Evolutionary conservation across 139 green algal species (phyloP).

Genomic region (Marvania coccoides): DNA sequence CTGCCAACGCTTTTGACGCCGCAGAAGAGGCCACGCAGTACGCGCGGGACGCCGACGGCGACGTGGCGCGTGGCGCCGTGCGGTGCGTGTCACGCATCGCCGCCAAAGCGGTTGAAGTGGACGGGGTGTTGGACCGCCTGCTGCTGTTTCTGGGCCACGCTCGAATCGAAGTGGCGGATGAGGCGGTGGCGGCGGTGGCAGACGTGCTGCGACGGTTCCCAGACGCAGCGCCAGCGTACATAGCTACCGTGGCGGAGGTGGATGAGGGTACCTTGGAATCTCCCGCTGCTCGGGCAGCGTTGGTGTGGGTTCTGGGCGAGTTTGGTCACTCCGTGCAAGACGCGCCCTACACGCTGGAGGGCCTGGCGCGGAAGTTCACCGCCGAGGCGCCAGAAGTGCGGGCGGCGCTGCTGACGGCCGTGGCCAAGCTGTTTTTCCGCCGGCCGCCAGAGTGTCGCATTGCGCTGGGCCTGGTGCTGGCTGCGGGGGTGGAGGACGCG

Average conservation of each 20-base stretch:
- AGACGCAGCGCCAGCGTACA: constrained; percentile 49
- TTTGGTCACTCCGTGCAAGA: constrained; percentile 69
- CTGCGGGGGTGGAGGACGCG: constrained; percentile 48
- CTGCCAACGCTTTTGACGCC: constrained; percentile 87
- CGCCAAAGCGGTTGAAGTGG: constrained; percentile 55
- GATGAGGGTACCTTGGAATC: constrained; percentile 34
- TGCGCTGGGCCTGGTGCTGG: constrained; percentile 50
- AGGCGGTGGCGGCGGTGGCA: constrained; percentile 62
- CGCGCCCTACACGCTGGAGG: constrained; percentile 87
- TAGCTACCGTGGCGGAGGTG: constrained; percentile 34
- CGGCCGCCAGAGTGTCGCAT: constrained; percentile 69
- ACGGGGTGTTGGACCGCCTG: constrained; percentile 85
- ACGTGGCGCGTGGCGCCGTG: constrained; percentile 66
- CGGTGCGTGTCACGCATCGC: constrained; percentile 64
- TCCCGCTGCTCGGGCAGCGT: constrained; percentile 65
- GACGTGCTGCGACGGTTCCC: constrained; percentile 77
- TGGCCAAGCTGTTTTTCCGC: constrained; percentile 85
- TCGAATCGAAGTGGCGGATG: constrained; percentile 37
- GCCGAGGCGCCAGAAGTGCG: constrained; percentile 47
- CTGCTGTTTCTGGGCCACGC: constrained; percentile 81
- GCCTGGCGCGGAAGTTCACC: constrained; percentile 45
- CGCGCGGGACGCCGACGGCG: constrained; percentile 55
- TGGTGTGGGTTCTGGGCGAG: constrained; percentile 89
- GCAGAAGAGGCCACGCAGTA: constrained; percentile 79
- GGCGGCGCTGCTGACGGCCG: constrained; percentile 73